Percentiles rank a stretch among this genome's conserved stretches.
Evolutionary conservation across 176 grass and related monocot species (phyloP).

Genomic region (Panicum miliaceum): DNA sequence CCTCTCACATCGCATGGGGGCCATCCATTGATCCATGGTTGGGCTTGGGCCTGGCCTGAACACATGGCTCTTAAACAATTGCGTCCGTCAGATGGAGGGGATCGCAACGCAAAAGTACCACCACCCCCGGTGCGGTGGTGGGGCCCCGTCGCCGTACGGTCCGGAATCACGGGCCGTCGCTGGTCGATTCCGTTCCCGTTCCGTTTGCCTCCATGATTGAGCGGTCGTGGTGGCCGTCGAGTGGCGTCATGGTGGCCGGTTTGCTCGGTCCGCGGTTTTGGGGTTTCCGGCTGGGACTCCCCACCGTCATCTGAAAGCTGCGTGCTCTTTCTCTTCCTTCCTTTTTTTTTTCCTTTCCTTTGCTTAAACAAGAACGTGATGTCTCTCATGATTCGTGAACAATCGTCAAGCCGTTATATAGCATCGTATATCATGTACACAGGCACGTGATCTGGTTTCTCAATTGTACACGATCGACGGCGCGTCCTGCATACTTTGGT

Average conservation of each 20-base stretch:
- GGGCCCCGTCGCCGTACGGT: slow-evolving; percentile 18
- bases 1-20: not conserved
- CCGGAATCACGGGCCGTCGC: slow-evolving; percentile 36
- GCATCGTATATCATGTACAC: too few relatives aligned
- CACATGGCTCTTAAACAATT: not conserved
- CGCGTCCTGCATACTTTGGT: too few relatives aligned
- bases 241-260: not conserved
- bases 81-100: too few relatives aligned
- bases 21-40: too few relatives aligned
- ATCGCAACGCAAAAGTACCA: not conserved
- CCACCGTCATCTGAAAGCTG: not conserved
- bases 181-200: not conserved
- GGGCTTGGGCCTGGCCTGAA: too few relatives aligned
- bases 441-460: too few relatives aligned
- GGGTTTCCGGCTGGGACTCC: not conserved
- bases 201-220: not conserved
- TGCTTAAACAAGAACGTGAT: not conserved
- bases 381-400: too few relatives aligned
- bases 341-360: too few relatives aligned
- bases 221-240: too few relatives aligned
- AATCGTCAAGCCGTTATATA: too few relatives aligned
- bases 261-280: not conserved
- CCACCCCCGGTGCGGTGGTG: not conserved
- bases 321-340: not conserved
- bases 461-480: too few relatives aligned